Base-by-base conservation (phyloP, 2,329 filamentous ascomycete species). In the Diaporthe vexans region DNA sequence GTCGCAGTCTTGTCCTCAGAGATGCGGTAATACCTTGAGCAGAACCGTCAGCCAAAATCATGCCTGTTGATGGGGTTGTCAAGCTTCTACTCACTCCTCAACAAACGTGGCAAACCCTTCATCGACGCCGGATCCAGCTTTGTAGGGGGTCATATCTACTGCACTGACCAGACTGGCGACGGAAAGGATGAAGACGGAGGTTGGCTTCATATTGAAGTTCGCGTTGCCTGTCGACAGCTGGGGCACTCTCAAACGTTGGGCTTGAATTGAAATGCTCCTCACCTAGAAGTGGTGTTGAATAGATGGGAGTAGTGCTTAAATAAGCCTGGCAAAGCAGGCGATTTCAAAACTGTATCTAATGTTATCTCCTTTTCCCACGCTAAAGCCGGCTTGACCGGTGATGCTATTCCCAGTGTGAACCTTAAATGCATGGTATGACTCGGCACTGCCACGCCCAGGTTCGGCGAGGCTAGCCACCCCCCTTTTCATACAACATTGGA, bases 101-200 rank as follows among this genome's bases (percentile, higher is more conserved):
- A 76, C 70, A 43, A 76, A 75, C 3, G 70, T 43, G 13, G 73
- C 57, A 21, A 76, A 76, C 1, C 69, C 75, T 1, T 58, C 61
- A 24, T 76, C 73, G 17, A 76, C 73, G 9, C 58, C 52, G 3
- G 24, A 6, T 9, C 71, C 75, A 21, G 73, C 52, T 58, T 73
- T 71, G 40, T 76, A 76, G 3, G 70, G 58, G 15, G 52, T 35
- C 73, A 76, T 76, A 43, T 75, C 70, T 21, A 76, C 75, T 33
- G 72, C 72, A 17, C 35, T 40, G 57, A 46, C 72, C 24, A 74
- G 26, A 37, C 29, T 6, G 37, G 72, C 72, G 9, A 43, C 13
- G 10, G 63, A 26, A 21, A 59, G 13, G 10, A 48, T 1, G 48
- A 68, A 24, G 48, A 68, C 24, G 10, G 48, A 15, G 33, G 63